Conservation (phyloP, 2,329 filamentous ascomycete genomes). For the Colletotrichum sansevieriae region DNA sequence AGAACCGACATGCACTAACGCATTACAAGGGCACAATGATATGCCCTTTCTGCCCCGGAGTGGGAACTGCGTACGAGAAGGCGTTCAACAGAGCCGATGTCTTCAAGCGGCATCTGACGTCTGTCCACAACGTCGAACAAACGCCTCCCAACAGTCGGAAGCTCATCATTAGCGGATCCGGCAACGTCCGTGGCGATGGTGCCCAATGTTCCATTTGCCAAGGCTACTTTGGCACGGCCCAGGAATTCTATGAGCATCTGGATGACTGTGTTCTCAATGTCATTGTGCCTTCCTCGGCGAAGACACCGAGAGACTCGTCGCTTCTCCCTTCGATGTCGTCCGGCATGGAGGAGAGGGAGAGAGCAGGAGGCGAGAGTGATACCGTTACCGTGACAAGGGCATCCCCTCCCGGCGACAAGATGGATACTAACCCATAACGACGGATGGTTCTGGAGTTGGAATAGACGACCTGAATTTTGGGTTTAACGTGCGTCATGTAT, state of each 20-base stretch:
- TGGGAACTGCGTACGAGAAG: constrained; percentile 89
- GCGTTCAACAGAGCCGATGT: constrained; percentile 97
- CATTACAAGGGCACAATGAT: constrained; percentile 99
- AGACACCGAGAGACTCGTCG: constrained; percentile 37
- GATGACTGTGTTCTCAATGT: constrained; percentile 75
- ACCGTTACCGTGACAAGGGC: constrained; percentile 13
- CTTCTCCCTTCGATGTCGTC: constrained; percentile 14
- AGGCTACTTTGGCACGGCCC: constrained; percentile 82
- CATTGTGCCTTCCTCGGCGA: constrained; percentile 60
- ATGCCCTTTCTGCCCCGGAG: constrained; percentile 93
- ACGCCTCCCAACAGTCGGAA: constrained; percentile 91
- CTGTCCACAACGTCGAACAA: constrained; percentile 94
- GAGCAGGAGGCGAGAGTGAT: constrained; percentile 17
- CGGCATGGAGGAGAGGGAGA: constrained; percentile 31
- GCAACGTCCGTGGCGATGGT: constrained; percentile 60
- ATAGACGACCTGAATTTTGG: constrained; percentile 15
- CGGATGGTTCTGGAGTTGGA: constrained; percentile 1
- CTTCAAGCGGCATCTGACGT: constrained; percentile 95
- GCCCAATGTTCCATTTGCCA: constrained; percentile 94
- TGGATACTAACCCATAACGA: constrained; percentile 38
- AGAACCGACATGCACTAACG: constrained; percentile 94
- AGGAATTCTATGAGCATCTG: constrained; percentile 98
- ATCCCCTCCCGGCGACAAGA: constrained; percentile 36
- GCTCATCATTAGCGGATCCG: constrained; percentile 61
- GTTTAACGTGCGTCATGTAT: constrained; percentile 13